These are phyloP conservation scores for Poa pratensis DNA, from an alignment of 176 grass and related monocot genomes.

Conservation along the genomic window DNA sequence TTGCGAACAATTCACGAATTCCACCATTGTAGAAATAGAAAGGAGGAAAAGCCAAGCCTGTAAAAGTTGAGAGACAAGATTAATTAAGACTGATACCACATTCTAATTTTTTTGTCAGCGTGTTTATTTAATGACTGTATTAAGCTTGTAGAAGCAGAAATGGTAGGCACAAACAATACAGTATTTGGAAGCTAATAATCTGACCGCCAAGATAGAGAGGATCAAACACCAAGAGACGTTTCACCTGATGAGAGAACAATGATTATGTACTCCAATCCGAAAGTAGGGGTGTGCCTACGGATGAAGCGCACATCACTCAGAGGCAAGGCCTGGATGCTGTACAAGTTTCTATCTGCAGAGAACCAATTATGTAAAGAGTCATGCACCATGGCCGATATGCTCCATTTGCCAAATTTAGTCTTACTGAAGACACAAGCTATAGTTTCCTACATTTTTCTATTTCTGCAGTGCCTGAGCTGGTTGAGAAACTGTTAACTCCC, in stretches of 20 bases:
- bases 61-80: slow-evolving; percentile 40
- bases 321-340: slow-evolving; percentile 74
- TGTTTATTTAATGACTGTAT: neutral
- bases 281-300: slow-evolving; percentile 79
- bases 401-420: neutral
- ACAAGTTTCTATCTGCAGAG: slow-evolving; percentile 81
- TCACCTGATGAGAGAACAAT: slow-evolving; percentile 96
- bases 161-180: slow-evolving; percentile 9
- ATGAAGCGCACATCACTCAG: slow-evolving; percentile 91
- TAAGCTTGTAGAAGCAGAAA: slow-evolving; percentile 25
- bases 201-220: neutral
- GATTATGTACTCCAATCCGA: slow-evolving; percentile 86
- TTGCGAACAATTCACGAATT: slow-evolving; percentile 82
- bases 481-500: slow-evolving; percentile 54
- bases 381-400: neutral
- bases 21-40: slow-evolving; percentile 98
- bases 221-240: slow-evolving; percentile 17
- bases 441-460: slow-evolving; percentile 66
- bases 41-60: slow-evolving; percentile 91
- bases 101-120: neutral
- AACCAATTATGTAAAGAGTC: slow-evolving; percentile 38
- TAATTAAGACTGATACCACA: slow-evolving; percentile 19
- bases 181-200: slow-evolving; percentile 25
- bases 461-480: slow-evolving; percentile 44
- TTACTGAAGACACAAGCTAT: slow-evolving; percentile 12